Percentiles rank a stretch among this genome's conserved stretches.
phyloP scores from a whole-genome alignment of 163 green algal species.

The Smithsoniella earleae region DNA sequence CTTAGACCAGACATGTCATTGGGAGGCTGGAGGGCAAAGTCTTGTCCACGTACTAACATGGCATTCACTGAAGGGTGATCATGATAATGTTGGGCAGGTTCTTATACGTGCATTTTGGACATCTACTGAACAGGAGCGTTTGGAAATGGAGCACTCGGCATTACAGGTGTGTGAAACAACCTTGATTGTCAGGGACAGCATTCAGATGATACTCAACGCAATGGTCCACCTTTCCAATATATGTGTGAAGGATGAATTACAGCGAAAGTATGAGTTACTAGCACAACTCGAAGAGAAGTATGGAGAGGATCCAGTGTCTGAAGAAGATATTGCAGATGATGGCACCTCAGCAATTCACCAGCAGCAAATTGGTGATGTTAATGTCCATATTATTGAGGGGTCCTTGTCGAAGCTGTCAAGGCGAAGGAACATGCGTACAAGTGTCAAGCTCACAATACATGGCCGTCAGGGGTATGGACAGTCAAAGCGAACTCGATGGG shows the following conservation, averaged over 20 bases:
- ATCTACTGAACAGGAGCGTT: conserved; percentile 16
- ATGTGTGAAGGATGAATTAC: conserved; percentile 2
- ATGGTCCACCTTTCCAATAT: too few relatives aligned
- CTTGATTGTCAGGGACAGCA: too few relatives aligned
- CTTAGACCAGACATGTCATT: neutral
- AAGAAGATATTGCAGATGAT: neutral
- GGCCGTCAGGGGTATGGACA: neutral
- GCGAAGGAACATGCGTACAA: neutral
- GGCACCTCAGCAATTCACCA: neutral
- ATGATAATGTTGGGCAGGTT: neutral
- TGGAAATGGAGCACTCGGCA: conserved; percentile 19
- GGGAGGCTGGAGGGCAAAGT: neutral
- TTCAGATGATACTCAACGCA: too few relatives aligned
- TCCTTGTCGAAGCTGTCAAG: neutral
- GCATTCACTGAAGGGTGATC: neutral
- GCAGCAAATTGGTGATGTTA: conserved; percentile 1
- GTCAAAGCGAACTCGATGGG: conserved; percentile 3
- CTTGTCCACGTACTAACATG: neutral
- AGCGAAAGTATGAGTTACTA: neutral
- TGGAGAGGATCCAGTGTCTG: neutral
- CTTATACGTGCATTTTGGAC: conserved; percentile 21
- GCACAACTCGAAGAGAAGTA: conserved; percentile 18
- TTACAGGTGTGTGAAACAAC: neutral
- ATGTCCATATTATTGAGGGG: neutral
- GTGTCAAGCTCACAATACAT: neutral